Evolutionary conservation across 306 rosid species (phyloP), one percentile per base, ranked within the genome.

Genomic region (Quercus glauca): DNA sequence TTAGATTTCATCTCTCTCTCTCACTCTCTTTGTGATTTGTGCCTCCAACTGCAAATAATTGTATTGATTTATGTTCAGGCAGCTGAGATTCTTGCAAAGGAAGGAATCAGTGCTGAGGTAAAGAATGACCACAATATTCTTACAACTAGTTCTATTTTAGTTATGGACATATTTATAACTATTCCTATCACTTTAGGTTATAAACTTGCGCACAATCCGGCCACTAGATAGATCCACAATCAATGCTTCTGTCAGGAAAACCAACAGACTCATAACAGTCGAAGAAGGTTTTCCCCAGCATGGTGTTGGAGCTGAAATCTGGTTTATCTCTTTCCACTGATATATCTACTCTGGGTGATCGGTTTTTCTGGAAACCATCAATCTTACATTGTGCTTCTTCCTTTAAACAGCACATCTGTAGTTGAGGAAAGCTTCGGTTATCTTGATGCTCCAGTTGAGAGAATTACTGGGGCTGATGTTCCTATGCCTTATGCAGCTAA

Each of bases 221-320:
- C 99, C 99, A 7, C 89, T 96, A 58, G 99, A 96, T 87, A 91
- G 96, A 83, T 69, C 92, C 73, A 91, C 98, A 14, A 93, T 96
- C 80, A 96, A 96, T 78, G 78, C 96, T 60, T 96, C 99, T 53
- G 99, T 96, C 18, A 87, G 97, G 88, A 96, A 96, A 87, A 96
- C 99, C 82, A 96, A 89, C 88, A 90, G 97, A 80, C 78, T 96
- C 49, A 88, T 96, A 59, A 96, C 99, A 33, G 93, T 96, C 75
- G 99, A 96, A 87, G 99, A 96, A 93, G 99, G 99, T 70, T 91
- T 93, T 87, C 99, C 99, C 80, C 99, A 96, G 93, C 98, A 96
- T 76, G 99, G 99, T 55, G 96, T 96, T 80, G 99, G 99, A 19
- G 98, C 99, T 5, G 99, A 96, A 89, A 96, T 96, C 75, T 96